phyloP scores from a whole-genome alignment of 2,329 filamentous ascomycete genomes.

The Nemania abortiva region DNA sequence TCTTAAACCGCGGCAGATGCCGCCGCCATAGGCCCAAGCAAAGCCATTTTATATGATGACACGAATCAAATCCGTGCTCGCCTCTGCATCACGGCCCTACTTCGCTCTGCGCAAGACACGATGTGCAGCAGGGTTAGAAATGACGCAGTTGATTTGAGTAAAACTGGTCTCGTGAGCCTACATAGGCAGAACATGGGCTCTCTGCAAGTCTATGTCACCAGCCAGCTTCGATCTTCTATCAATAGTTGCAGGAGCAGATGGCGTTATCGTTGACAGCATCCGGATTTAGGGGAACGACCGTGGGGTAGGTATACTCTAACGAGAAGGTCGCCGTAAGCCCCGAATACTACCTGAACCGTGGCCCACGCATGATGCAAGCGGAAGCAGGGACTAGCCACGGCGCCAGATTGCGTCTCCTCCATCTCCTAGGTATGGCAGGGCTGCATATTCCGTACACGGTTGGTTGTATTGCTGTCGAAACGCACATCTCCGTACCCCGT shows the following conservation, averaged over 20 bases:
- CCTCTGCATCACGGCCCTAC: constrained; percentile 9
- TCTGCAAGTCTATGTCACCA: constrained; percentile 27
- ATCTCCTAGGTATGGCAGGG: constrained; percentile 27
- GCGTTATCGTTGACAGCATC: constrained; percentile 22
- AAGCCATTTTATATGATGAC: neutral
- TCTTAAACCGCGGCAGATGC: neutral
- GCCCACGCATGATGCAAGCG: constrained; percentile 27
- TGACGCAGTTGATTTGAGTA: constrained; percentile 33
- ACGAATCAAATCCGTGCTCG: constrained; percentile 18
- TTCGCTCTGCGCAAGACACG: constrained; percentile 27
- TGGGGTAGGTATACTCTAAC: constrained; percentile 24
- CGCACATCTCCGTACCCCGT: neutral
- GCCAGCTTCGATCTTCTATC: constrained; percentile 7
- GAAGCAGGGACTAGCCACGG: constrained; percentile 19
- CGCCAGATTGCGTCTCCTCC: constrained; percentile 13
- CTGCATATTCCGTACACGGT: constrained; percentile 32
- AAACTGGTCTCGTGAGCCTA: constrained; percentile 17
- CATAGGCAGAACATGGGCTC: neutral
- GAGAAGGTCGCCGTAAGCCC: constrained; percentile 32
- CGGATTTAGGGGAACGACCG: neutral
- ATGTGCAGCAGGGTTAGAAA: constrained; percentile 15
- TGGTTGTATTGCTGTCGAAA: constrained; percentile 15
- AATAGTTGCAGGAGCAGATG: neutral
- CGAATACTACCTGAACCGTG: constrained; percentile 24
- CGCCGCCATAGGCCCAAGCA: neutral